Base-by-base conservation (phyloP, 163 green algal species). In the Coccomyxa subellipsoidea region DNA sequence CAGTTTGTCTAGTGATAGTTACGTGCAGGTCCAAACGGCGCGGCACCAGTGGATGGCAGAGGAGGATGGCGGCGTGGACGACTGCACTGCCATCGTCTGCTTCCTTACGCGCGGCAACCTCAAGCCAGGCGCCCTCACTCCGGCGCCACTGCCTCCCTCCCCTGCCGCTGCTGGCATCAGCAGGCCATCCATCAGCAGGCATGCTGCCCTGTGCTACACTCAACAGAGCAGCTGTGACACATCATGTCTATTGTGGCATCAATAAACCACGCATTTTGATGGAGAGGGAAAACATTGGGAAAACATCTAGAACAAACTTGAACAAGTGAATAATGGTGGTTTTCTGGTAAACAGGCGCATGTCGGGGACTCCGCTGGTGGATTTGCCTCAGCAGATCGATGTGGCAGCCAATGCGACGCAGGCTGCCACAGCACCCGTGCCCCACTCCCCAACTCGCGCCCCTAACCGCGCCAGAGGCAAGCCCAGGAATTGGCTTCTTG, bases 61-160 rank as follows among this genome's bases (percentile, higher is more conserved):
- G 54, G 80, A 85, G 66, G 69, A 70, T 23, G 84, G 72, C 32
- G 82, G 75, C 32, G 71, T 87, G 7, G 84, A 87, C 47, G 84
- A 87, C 80, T 87, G 84, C 80, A 87, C 80, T 39, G 78, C 78
- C n/a, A 82, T 87, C 32, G 66, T 87, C 27, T 37, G 23, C 76
- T 47, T 85, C n/a, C 84, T 87, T n/a, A 27, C 31, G 10, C 32
- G 32, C 10, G 25, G 70, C 32, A 38, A 3, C n/a, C 29, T 34
- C 18, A 35, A 34, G 66, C 66, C 66, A 18, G 66, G 29, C 12
- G 66, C 66, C 29, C n/a, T 35, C 66, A 73, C 29, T 9, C 32
- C 66, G 21, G 21, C 66, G 0, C 29, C 66, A 7, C 66, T 73
- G 29, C 29, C 66, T 8, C 29, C 21, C 21, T 35, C 29, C 27